These are phyloP conservation scores for Alternaria rosae DNA, from an alignment of 2,329 filamentous ascomycete genomes.

Conservation along the genomic window DNA sequence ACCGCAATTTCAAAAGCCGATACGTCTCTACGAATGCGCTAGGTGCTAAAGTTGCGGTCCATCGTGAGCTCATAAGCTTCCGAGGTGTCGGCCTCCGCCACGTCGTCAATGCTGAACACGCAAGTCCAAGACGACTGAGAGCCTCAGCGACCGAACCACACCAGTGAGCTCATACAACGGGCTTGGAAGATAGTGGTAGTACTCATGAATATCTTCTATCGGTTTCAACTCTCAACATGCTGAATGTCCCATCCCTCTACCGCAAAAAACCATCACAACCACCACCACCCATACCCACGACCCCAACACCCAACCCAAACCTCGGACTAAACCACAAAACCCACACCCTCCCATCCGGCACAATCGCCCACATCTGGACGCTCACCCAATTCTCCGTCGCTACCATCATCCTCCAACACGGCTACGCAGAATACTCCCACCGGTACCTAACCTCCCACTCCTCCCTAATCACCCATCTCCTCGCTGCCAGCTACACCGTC, in stretches of 20 bases:
- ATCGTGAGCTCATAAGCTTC: too few species aligned
- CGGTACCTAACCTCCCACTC: constrained; percentile 10
- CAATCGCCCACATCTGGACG: not conserved
- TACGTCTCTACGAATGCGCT: not conserved
- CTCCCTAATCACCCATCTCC: constrained; percentile 5
- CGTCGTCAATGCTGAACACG: too few species aligned
- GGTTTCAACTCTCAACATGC: not conserved
- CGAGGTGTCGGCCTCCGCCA: too few species aligned
- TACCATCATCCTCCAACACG: constrained; percentile 10
- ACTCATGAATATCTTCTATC: not conserved
- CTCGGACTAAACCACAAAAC: not conserved
- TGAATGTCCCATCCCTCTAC: not conserved
- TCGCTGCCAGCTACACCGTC: not conserved
- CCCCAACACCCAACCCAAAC: not conserved
- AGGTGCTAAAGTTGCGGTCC: too few species aligned
- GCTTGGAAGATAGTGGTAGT: not conserved
- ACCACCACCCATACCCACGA: not conserved
- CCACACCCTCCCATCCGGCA: not conserved
- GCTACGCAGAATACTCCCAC: constrained; percentile 12
- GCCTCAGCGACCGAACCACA: not conserved
- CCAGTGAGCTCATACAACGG: not conserved
- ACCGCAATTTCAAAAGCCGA: too few species aligned
- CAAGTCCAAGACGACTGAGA: not conserved
- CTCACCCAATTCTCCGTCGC: not conserved
- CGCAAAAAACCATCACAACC: not conserved